Base-by-base conservation (phyloP, 2,329 filamentous ascomycete species). In the Dendrostoma leiphaemia region DNA sequence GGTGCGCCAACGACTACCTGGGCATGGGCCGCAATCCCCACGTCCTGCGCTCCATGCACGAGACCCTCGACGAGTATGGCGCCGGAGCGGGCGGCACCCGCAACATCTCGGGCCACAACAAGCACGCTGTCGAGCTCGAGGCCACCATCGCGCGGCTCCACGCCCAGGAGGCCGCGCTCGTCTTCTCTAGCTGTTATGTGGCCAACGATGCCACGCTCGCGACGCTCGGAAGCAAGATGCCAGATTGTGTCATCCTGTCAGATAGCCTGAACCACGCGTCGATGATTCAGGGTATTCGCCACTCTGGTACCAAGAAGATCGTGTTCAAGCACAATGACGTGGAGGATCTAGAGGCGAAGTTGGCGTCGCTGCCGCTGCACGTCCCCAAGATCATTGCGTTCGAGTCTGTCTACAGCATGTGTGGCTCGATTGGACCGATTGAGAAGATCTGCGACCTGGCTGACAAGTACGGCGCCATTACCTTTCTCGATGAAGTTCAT, bases 381-480 rank as follows among this genome's bases (percentile, higher is more conserved):
- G 83, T 90, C 32, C 94, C 94, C 54, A 99, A 99, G 79, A 96
- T 99, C 62, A 99, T 99, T 61, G 94, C 94, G 2, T 99, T 97
- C 61, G 94, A 99, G 75, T 96, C 91, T 28, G 94, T 99, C 3
- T 99, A 99, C 76, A 96, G 91, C 77, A 99, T 99, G 94, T 99
- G 94, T 69, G 94, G 94, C 59, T 96, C 91, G 15, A 90, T 99
- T 68, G 94, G 91, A 0, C 94, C 94, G 1, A 99, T 99, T 63
- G 90, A 92, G 74, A 88, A 88, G 67, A 97, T 99, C 59, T 97
- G 93, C 70, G 91, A 99, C 69, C 77, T 99, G 51, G 93, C 94
- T 9, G 92, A 97, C 60, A 97, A 96, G 77, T 99, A 99, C 69
- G 94, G 94, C 56, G 94, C 94, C 35, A 86, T 99, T 60, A 99